Evolutionary conservation across 495 filamentous ascomycete species (phyloP), one percentile per base, ranked within the genome.

Genomic region (Penicillium desertorum): DNA sequence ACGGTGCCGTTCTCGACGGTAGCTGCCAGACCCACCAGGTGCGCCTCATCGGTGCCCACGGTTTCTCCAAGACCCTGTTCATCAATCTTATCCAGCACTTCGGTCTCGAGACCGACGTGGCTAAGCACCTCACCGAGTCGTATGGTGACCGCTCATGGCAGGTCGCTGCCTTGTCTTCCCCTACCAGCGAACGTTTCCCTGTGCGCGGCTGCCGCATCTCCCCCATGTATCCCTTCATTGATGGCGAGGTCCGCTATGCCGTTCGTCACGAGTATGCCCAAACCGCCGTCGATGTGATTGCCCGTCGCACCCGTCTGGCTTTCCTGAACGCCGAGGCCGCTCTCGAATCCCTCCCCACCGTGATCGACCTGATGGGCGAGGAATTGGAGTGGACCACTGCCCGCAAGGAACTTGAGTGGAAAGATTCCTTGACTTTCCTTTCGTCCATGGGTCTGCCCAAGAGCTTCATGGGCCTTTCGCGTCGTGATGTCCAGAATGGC

Each of bases 11-110:
- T 36, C 86, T 96, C 34, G 86, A 97, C 71, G 93, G 93, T 44
- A 77, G 75, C 49, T 98, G 94, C 76, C 90, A 96, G 71, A 98
- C 94, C 22, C 93, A 98, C 67, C 82, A 87, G 58, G 88, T 97
- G 52, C 87, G 91, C 41, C 79, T 98, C 32, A 80, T 98, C 61
- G 94, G 94, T 65, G 94, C 94, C 2, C 94, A 98, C 71, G 93
- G 94, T 54, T 98, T 84, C 76, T 89, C 85, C 66, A 92, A 96
- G 71, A 98, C 92, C 3, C 84, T 98, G 19, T 98, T 98, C 75
- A 98, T 98, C 83, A 93, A 96, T 74, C 80, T 98, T 11, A 96
- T 98, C 70, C 94, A 98, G 71, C 91, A 96, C 76, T 98, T 91
- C 68, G 94, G 94, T 58, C 75, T 98, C 57, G 94, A 98, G 73